These are phyloP conservation scores for Hypoxylon lienhwacheense DNA, from an alignment of 495 filamentous ascomycete genomes.

Conservation along the genomic window DNA sequence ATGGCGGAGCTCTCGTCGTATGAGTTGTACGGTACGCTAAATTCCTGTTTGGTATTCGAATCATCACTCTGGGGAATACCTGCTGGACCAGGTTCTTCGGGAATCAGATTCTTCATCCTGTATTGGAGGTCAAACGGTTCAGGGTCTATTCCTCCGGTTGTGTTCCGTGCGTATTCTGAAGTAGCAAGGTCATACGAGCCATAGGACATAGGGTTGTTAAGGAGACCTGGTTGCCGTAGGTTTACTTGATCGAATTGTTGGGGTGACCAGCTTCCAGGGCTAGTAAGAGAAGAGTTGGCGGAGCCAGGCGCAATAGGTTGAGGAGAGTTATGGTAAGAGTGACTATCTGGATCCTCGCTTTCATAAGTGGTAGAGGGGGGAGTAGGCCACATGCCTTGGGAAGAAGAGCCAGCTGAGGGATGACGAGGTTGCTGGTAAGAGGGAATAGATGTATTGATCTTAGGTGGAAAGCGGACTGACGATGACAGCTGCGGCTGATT, in stretches of 20 bases:
- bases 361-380: conserved; percentile 32
- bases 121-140: too few relatives aligned
- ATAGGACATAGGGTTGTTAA: conserved; percentile 8
- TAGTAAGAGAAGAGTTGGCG: conserved; percentile 3
- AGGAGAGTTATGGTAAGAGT: conserved; percentile 29
- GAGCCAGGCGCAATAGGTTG: conserved; percentile 1
- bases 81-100: background rate
- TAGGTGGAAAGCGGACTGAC: background rate
- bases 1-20: too few relatives aligned
- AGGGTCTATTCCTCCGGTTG: conserved; percentile 13
- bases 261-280: conserved; percentile 22
- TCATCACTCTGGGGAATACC: background rate
- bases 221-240: background rate
- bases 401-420: conserved; percentile 12
- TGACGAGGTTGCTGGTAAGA: conserved; percentile 5
- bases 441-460: conserved; percentile 22
- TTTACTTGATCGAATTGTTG: conserved; percentile 5
- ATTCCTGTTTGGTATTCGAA: background rate
- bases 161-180: too few relatives aligned
- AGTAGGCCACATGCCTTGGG: conserved; percentile 23
- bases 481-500: conserved; percentile 10
- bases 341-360: conserved; percentile 23
- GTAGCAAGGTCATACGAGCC: too few relatives aligned
- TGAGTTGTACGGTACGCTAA: background rate
- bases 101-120: too few relatives aligned